These are phyloP conservation scores for Neltuma alba DNA, from an alignment of 306 rosid species.

Conservation along the genomic window DNA sequence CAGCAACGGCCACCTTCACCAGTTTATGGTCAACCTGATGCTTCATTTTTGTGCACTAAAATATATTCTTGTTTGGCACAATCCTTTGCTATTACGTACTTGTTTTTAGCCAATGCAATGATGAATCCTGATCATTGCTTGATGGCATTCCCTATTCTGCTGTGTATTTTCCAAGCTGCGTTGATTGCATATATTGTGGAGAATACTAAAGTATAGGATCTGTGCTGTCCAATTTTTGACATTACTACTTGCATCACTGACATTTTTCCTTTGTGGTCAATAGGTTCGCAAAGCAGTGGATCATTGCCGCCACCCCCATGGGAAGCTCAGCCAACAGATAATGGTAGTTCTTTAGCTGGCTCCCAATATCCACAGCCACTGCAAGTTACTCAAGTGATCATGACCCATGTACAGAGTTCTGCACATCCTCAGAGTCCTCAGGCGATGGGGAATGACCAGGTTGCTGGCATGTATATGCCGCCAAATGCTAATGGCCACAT, in stretches of 20 bases:
- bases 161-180: slow-evolving; percentile 14
- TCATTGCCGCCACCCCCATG: slow-evolving; percentile 98
- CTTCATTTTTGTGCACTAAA: slow-evolving; percentile 30
- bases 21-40: slow-evolving; percentile 58
- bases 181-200: slow-evolving; percentile 29
- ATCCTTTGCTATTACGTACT: slow-evolving; percentile 36
- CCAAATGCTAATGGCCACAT: slow-evolving; percentile 63
- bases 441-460: slow-evolving; percentile 59
- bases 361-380: slow-evolving; percentile 73
- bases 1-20: slow-evolving; percentile 70
- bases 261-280: slow-evolving; percentile 22
- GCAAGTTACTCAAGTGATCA: slow-evolving; percentile 67
- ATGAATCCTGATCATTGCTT: slow-evolving; percentile 22
- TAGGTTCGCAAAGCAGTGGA: slow-evolving; percentile 68
- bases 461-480: slow-evolving; percentile 68
- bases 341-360: slow-evolving; percentile 54
- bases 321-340: slow-evolving; percentile 82
- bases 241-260: slow-evolving; percentile 18
- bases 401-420: slow-evolving; percentile 54
- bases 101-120: slow-evolving; percentile 19
- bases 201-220: slow-evolving; percentile 22
- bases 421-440: slow-evolving; percentile 68
- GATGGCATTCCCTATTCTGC: slow-evolving; percentile 13
- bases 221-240: slow-evolving; percentile 18
- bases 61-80: slow-evolving; percentile 22